Evolutionary conservation across 1,139 yeast species (phyloP), one percentile per base, ranked within the genome.

Genomic region (Pichia sp.): DNA sequence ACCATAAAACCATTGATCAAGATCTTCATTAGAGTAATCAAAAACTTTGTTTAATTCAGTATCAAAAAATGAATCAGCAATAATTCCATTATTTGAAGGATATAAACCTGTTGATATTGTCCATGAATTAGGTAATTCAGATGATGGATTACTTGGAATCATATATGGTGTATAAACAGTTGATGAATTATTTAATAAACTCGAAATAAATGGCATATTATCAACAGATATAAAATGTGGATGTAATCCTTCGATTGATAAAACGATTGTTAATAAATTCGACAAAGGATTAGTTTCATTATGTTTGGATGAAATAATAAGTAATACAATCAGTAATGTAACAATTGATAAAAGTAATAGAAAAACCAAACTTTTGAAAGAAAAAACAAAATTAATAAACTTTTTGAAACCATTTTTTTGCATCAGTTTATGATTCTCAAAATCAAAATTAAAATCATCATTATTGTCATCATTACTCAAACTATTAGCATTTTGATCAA

Each of bases 81-180:
- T 86, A 36, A 89, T 83, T 2, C 97, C 96, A 64, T 90, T 96
- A 49, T 83, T 79, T 2, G 82, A 75, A 1, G 97, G 97, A 51
- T 81, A 78, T 44, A 86, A 67, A 0, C 97, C 97, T 0, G 97
- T 90, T 0, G 86, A 82, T 56, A 90, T 64, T 0, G 96, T 81
- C 94, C 96, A 90, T 64, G 88, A 96, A 63, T 90, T 89, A 0
- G 96, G 95, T 59, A 87, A 86, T 1, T 96, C 86, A 38, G 89
- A 86, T 0, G 95, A 79, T 2, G 97, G 97, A 64, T 89, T 89
- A 5, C 88, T 78, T 0, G 97, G 96, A 3, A 67, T 69, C 92
- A 90, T 86, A 61, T 79, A 87, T 1, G 96, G 96, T 3, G 94
- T 79, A 5, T 86, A 86, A 56, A 75, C 78, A 1, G 56, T 51